Base-by-base conservation (phyloP, 2,329 filamentous ascomycete species). In the Elsinoe arachidis region DNA sequence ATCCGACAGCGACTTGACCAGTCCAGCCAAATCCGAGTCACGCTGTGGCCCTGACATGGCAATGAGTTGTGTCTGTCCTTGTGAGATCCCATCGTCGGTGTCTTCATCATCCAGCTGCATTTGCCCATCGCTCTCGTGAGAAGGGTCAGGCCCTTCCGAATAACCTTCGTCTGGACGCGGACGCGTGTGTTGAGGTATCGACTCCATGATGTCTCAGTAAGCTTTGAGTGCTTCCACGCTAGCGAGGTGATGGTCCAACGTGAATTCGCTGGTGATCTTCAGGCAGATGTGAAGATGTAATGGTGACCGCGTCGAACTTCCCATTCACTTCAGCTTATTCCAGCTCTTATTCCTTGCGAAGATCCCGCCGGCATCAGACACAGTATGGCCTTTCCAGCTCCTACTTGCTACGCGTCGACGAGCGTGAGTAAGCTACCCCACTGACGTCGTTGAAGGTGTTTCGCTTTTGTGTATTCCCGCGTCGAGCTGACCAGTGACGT, bases 111-210 rank as follows among this genome's bases (percentile, higher is more conserved):
- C 72, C 21, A 65, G 64, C 56, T 70, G 64, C 68, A 71, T 69
- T 41, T 70, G 63, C 63, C 68, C 66, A 52, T 76, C 74, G 62
- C 69, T 71, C 35, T 70, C 74, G 58, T 67, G 69, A 62, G 75
- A 73, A 62, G 76, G 2, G 79, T 81, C 51, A 91, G 58, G 57
- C 14, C 56, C 58, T 23, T 59, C 64, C 5, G 88, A 91, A 70
- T 93, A 95, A 66, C 90, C 90, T 74, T 95, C 90, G 74, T 95
- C 89, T 59, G 90, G 80, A 15, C 62, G 62, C 44, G 58, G 62
- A 39, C 55, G 56, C 33, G 57, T 53, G 59, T 59, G 61, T 35
- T 56, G 60, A 39, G 64, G 56, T 51, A 63, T 54, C 14, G 56
- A 44, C 4, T 26, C 49, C 49, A 58, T 53, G 9, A 17, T 39